These are phyloP conservation scores for Tylopilus sp. DNA, from an alignment of 768 basidiomycete species.

Conservation along the genomic window DNA sequence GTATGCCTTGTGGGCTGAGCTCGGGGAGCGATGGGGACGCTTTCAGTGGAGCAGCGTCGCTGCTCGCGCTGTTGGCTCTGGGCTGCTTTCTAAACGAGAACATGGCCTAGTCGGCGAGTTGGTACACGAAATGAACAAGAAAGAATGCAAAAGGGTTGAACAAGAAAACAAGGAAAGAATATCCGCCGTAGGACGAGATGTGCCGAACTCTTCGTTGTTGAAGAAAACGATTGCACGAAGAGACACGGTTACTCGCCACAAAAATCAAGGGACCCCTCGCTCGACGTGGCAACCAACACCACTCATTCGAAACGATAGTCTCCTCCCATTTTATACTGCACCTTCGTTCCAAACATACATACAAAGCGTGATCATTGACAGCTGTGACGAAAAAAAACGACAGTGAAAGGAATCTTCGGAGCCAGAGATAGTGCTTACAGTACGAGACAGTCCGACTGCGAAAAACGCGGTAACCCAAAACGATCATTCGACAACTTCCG, in stretches of 20 bases:
- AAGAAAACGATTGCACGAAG: constrained; percentile 16
- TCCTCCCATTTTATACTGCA: constrained; percentile 11
- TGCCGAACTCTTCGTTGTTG: constrained; percentile 9
- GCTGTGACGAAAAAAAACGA: constrained; percentile 21
- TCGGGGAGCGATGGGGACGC: constrained; percentile 82
- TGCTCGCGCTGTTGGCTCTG: constrained; percentile 29
- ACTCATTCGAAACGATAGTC: not conserved
- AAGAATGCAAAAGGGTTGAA: no score
- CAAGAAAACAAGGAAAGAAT: constrained; percentile 25
- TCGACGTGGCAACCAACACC: constrained; percentile 27
- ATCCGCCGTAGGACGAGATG: constrained; percentile 16
- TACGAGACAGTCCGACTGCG: constrained; percentile 35
- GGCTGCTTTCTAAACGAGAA: constrained; percentile 69
- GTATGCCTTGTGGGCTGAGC: constrained; percentile 68
- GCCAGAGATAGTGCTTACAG: constrained; percentile 26
- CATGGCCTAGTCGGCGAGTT: constrained; percentile 41
- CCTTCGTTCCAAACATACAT: constrained; percentile 32
- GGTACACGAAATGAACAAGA: constrained; percentile 22
- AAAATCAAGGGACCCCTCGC: constrained; percentile 21
- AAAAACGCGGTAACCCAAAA: constrained; percentile 33
- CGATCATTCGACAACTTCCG: constrained; percentile 30
- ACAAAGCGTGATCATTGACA: constrained; percentile 26
- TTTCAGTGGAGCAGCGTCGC: constrained; percentile 44
- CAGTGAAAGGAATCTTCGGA: constrained; percentile 10
- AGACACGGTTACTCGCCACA: constrained; percentile 2